phyloP scores from a whole-genome alignment of 495 filamentous ascomycete species.

The Penicillium desertorum region DNA sequence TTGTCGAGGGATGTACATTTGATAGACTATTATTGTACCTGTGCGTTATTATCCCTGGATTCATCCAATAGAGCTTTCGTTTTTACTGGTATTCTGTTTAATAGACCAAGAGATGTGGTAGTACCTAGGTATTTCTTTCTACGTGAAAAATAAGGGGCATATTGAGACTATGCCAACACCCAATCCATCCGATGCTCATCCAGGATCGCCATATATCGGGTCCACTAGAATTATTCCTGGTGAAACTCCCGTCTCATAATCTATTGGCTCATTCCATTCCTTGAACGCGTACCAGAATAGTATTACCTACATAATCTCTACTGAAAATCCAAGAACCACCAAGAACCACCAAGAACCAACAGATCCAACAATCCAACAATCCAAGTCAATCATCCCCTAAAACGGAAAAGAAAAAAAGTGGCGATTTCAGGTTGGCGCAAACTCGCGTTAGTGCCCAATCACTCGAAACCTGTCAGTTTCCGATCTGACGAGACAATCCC shows the following conservation, averaged over 20 bases:
- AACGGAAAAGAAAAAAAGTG: slow-evolving; percentile 16
- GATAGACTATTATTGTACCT: slow-evolving; percentile 12
- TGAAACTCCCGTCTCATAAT: slow-evolving; percentile 32
- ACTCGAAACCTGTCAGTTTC: slow-evolving; percentile 19
- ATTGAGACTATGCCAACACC: neutral
- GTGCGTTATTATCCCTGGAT: slow-evolving; percentile 24
- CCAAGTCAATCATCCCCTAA: neutral
- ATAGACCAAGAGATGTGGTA: neutral
- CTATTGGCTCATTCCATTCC: slow-evolving; percentile 23
- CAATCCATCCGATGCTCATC: no score
- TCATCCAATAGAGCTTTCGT: slow-evolving; percentile 7
- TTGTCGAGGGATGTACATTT: slow-evolving; percentile 5
- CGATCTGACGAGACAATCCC: slow-evolving; percentile 12
- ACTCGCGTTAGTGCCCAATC: slow-evolving; percentile 15
- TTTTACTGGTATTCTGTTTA: neutral
- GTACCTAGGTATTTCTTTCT: no score
- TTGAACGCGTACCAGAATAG: slow-evolving; percentile 2
- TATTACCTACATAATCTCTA: neutral
- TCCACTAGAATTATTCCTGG: slow-evolving; percentile 14
- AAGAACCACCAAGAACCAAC: neutral
- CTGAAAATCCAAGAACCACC: no score
- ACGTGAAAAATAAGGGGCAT: neutral
- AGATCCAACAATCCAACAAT: slow-evolving; percentile 3
- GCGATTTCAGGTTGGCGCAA: slow-evolving; percentile 28
- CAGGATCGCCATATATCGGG: slow-evolving; percentile 3